A percentile compares a stretch with the other conserved stretches of the same genome.
These are phyloP conservation scores for Solanum verrucosum DNA, from an alignment of 257 asterid genomes.

Conservation along the genomic window DNA sequence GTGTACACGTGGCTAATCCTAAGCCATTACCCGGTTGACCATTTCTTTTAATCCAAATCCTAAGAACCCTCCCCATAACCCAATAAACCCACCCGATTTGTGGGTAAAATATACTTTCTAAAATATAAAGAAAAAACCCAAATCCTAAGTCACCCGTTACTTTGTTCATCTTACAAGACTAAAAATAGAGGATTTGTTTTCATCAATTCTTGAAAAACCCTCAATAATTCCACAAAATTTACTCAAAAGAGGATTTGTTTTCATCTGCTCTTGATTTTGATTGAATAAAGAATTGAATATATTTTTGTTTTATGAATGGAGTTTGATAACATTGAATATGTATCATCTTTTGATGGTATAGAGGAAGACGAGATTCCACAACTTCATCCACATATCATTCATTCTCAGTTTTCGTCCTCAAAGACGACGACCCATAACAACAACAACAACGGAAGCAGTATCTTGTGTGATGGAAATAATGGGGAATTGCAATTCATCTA, in stretches of 20 bases:
- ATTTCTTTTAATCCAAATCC: too few species aligned
- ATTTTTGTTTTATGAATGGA: conserved; percentile 22
- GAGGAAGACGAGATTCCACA: conserved; percentile 53
- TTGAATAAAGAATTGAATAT: background rate
- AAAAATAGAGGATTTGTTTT: too few species aligned
- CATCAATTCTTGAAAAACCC: background rate
- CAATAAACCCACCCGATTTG: too few species aligned
- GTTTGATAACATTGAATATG: conserved; percentile 43
- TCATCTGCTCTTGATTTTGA: background rate
- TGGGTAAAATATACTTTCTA: too few species aligned
- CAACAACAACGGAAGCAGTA: conserved; percentile 4
- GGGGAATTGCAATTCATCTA: background rate
- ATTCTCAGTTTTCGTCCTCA: conserved; percentile 36
- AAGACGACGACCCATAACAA: conserved; percentile 15
- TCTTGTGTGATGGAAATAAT: background rate
- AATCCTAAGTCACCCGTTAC: too few species aligned
- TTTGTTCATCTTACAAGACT: too few species aligned
- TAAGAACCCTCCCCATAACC: too few species aligned
- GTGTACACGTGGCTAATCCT: too few species aligned
- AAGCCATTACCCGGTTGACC: too few species aligned
- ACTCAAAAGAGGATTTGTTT: background rate
- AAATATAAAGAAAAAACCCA: too few species aligned
- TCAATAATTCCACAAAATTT: background rate
- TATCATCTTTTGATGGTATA: conserved; percentile 37
- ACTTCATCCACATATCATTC: conserved; percentile 18